Conservation (phyloP, 768 basidiomycete genomes). For the Lenzites betulinus region DNA sequence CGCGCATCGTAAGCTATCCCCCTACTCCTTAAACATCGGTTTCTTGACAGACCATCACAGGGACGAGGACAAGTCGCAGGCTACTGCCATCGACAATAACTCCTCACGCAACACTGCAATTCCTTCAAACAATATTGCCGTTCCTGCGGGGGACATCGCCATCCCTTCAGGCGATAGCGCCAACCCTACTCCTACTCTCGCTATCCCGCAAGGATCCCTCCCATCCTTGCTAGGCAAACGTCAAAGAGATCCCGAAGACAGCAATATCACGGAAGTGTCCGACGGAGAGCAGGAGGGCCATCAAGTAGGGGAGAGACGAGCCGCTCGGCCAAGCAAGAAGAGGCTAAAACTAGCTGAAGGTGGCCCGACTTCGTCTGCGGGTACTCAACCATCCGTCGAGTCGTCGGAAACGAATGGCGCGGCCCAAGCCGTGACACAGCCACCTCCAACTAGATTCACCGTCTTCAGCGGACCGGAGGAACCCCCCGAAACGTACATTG, state of each 20-base stretch:
- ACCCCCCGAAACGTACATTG: constrained; percentile 23
- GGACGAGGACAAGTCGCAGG: background rate
- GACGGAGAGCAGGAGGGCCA: constrained; percentile 46
- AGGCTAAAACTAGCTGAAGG: constrained; percentile 41
- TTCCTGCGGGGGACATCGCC: too few species aligned
- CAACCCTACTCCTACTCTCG: constrained; percentile 18
- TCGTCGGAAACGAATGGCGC: constrained; percentile 9
- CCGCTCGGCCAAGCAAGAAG: constrained; percentile 54
- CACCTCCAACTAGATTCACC: constrained; percentile 45
- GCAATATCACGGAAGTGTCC: constrained; percentile 41
- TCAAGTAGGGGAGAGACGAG: constrained; percentile 39
- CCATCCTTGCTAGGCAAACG: constrained; percentile 66
- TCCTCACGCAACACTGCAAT: background rate
- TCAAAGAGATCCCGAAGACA: constrained; percentile 52
- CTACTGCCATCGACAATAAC: background rate
- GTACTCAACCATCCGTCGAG: background rate
- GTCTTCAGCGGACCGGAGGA: constrained; percentile 49
- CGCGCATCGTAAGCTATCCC: constrained; percentile 19
- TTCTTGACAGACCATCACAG: constrained; percentile 1
- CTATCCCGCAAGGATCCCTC: constrained; percentile 38
- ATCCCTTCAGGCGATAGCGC: too few species aligned
- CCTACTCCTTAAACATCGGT: background rate
- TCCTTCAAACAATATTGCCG: too few species aligned
- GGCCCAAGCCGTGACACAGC: constrained; percentile 14
- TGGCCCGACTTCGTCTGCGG: background rate